phyloP scores from a whole-genome alignment of 352 stramenopile genomes.

The Phytophthora rubi region DNA sequence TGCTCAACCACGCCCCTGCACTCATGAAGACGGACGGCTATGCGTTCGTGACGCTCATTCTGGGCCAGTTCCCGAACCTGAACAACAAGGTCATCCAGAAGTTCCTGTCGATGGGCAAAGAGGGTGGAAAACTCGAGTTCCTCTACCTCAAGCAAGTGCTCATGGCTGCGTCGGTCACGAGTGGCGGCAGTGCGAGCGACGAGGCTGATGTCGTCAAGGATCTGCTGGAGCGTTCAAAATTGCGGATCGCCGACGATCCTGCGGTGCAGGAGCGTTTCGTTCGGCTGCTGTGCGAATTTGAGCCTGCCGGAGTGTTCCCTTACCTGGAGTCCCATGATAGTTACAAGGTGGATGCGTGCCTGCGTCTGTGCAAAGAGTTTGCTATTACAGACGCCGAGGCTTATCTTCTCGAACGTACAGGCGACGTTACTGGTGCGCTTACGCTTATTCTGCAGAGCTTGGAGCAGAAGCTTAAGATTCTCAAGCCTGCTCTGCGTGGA shows the following conservation, averaged over 20 bases:
- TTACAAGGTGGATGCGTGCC: slow-evolving; percentile 87
- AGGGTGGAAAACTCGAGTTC: slow-evolving; percentile 80
- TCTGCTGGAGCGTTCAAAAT: slow-evolving; percentile 80
- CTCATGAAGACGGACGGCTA: slow-evolving; percentile 92
- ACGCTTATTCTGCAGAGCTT: slow-evolving; percentile 93
- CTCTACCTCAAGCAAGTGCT: slow-evolving; percentile 83
- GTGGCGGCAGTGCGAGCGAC: slow-evolving; percentile 52
- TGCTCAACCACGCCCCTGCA: slow-evolving; percentile 72
- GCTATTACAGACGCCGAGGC: slow-evolving; percentile 88
- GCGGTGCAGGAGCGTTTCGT: slow-evolving; percentile 88
- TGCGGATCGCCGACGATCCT: slow-evolving; percentile 82
- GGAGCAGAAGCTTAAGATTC: slow-evolving; percentile 92
- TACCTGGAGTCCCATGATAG: slow-evolving; percentile 88
- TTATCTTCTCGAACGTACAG: slow-evolving; percentile 93
- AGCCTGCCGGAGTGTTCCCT: slow-evolving; percentile 74
- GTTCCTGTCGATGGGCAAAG: slow-evolving; percentile 84
- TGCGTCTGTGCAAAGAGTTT: slow-evolving; percentile 88
- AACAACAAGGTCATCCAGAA: slow-evolving; percentile 89
- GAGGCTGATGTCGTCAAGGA: slow-evolving; percentile 83
- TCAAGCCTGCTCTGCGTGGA: slow-evolving; percentile 86
- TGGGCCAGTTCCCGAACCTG: slow-evolving; percentile 86
- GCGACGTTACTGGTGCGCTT: slow-evolving; percentile 93
- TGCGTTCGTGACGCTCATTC: slow-evolving; percentile 86
- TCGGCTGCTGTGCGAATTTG: slow-evolving; percentile 78
- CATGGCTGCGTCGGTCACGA: slow-evolving; percentile 60